These are phyloP conservation scores for Xylaria nigripes DNA, from an alignment of 495 filamentous ascomycete genomes.

Conservation along the genomic window DNA sequence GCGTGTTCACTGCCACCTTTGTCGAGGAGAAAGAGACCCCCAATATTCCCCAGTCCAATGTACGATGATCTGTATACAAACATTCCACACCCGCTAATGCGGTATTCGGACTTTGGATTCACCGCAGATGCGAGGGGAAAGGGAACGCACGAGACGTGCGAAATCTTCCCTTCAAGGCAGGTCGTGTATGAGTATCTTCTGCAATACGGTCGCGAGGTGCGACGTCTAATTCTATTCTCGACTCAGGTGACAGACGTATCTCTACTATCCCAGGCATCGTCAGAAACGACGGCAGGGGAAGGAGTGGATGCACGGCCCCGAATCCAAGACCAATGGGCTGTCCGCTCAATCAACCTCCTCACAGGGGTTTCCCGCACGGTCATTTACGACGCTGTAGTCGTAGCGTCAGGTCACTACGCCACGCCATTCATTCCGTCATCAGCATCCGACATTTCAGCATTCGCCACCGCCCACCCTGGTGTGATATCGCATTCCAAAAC, in stretches of 20 bases:
- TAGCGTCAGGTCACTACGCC: slow-evolving; percentile 76
- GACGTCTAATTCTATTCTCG: slow-evolving; percentile 37
- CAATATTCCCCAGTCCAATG: slow-evolving; percentile 60
- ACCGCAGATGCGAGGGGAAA: slow-evolving; percentile 21
- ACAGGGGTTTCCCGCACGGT: slow-evolving; percentile 31
- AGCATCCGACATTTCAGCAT: slow-evolving; percentile 32
- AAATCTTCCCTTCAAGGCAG: slow-evolving; percentile 65
- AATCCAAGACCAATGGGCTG: slow-evolving; percentile 37
- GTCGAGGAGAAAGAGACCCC: slow-evolving; percentile 12
- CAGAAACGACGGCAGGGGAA: not conserved
- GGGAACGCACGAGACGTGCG: slow-evolving; percentile 27
- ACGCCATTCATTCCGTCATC: slow-evolving; percentile 58
- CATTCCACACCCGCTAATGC: slow-evolving; percentile 76
- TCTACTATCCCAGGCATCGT: slow-evolving; percentile 8
- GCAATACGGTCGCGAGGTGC: slow-evolving; percentile 59
- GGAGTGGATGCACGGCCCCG: slow-evolving; percentile 7
- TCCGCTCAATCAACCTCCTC: slow-evolving; percentile 35
- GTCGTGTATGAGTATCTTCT: slow-evolving; percentile 66
- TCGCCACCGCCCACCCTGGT: slow-evolving; percentile 52
- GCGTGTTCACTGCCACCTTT: slow-evolving; percentile 3
- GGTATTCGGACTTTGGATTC: slow-evolving; percentile 64
- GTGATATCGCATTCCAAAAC: slow-evolving; percentile 73
- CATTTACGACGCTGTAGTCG: slow-evolving; percentile 70
- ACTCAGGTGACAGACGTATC: slow-evolving; percentile 32
- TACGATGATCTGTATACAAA: slow-evolving; percentile 81